Evolutionary conservation across 139 green algal species (phyloP).

Genomic region (Tetradesmus lagerheimii): DNA sequence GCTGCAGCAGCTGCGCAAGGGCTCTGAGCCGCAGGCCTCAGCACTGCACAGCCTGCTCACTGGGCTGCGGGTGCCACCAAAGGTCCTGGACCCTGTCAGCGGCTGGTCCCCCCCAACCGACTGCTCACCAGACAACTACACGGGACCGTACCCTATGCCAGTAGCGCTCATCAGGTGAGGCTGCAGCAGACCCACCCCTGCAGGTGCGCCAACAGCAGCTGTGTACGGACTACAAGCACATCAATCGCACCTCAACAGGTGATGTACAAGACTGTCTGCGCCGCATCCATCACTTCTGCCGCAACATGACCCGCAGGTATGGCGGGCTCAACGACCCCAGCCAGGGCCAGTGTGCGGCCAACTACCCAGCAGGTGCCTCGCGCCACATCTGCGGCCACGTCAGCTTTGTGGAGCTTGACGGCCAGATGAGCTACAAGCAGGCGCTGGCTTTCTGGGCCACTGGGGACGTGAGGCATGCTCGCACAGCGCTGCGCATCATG

Average conservation of each 20-base stretch:
- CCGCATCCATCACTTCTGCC: no score
- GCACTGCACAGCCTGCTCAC: neutral
- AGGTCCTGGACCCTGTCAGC: neutral
- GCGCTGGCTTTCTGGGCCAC: constrained; percentile 16
- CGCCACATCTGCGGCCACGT: constrained; percentile 30
- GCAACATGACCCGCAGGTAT: neutral
- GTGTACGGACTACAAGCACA: no score
- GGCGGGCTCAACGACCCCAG: constrained; percentile 5
- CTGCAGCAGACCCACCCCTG: neutral
- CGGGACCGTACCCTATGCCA: neutral
- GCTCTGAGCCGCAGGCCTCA: neutral
- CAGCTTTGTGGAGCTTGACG: constrained; percentile 34
- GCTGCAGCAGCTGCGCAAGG: neutral
- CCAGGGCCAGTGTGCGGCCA: constrained; percentile 1
- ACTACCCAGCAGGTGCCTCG: neutral
- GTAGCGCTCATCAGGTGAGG: neutral
- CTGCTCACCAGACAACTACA: neutral
- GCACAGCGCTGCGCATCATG: neutral
- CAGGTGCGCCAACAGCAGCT: no score
- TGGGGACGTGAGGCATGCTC: neutral
- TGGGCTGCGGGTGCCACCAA: neutral
- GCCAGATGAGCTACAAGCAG: constrained; percentile 27
- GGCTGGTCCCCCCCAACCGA: neutral
- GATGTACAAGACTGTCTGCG: no score
- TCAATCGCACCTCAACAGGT: no score